These are phyloP conservation scores for Dipteronia dyeriana DNA, from an alignment of 345 rosid species.

Conservation along the genomic window DNA sequence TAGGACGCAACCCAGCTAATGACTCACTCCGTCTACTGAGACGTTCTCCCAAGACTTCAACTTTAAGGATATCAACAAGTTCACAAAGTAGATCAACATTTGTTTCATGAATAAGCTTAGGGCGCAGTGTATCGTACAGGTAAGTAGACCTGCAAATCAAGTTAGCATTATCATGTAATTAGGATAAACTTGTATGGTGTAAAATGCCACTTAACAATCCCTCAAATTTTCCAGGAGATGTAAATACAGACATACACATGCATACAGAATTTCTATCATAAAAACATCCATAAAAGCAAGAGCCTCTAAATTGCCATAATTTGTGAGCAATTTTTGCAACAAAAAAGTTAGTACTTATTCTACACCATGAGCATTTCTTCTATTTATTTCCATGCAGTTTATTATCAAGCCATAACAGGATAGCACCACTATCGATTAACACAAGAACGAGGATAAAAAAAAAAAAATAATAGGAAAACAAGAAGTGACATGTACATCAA, in stretches of 20 bases:
- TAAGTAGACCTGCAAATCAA: constrained; percentile 70
- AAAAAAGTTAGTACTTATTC: constrained; percentile 3
- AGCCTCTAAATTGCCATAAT: not conserved
- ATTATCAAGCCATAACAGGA: not conserved
- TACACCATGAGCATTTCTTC: constrained; percentile 7
- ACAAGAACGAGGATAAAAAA: not conserved
- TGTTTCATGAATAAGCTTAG: constrained; percentile 88
- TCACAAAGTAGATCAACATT: constrained; percentile 92
- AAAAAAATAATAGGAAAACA: constrained; percentile 11
- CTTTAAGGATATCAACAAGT: constrained; percentile 89
- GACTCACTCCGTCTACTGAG: constrained; percentile 71
- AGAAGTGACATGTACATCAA: not conserved
- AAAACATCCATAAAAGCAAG: not conserved
- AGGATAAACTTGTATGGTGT: not conserved
- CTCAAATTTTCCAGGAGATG: not conserved
- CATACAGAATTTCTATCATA: constrained; percentile 1
- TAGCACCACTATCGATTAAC: not conserved
- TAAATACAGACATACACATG: not conserved
- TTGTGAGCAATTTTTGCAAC: not conserved
- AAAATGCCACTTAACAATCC: not conserved
- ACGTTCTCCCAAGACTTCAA: constrained; percentile 94
- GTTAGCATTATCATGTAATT: not conserved
- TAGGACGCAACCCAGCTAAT: constrained; percentile 84
- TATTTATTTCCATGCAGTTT: constrained; percentile 5
- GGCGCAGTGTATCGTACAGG: constrained; percentile 90